A percentile compares a stretch with the other conserved stretches of the same genome.
phyloP scores from a whole-genome alignment of 352 stramenopile genomes.

The Saprolegnia parasitica region DNA sequence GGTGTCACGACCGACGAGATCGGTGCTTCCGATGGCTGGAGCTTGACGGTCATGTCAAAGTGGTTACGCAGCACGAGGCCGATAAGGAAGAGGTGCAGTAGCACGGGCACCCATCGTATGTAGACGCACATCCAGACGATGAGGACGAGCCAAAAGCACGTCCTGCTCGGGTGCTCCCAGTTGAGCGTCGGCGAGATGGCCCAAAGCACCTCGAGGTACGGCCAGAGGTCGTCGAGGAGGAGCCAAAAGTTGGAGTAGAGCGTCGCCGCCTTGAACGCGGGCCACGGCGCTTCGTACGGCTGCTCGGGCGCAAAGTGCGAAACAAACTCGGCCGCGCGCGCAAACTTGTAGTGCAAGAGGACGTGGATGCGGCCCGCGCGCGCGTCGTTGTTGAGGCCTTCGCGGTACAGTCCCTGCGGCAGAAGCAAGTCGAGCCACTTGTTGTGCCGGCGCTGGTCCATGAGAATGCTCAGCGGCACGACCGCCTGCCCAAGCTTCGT shows the following conservation, averaged over 20 bases:
- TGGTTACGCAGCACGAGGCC: constrained; percentile 78
- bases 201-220: constrained; percentile 80
- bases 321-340: constrained; percentile 75
- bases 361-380: constrained; percentile 77
- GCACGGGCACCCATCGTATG: constrained; percentile 73
- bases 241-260: constrained; percentile 87
- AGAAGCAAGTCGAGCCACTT: constrained; percentile 82
- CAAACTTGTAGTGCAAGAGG: constrained; percentile 84
- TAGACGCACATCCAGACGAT: constrained; percentile 80
- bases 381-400: constrained; percentile 76
- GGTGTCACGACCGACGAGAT: neutral
- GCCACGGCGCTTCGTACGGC: constrained; percentile 69
- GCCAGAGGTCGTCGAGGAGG: constrained; percentile 75
- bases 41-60: constrained; percentile 41
- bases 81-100: constrained; percentile 74
- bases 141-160: constrained; percentile 78
- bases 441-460: constrained; percentile 83
- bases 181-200: constrained; percentile 78
- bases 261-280: constrained; percentile 72
- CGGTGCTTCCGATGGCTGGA: neutral
- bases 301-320: constrained; percentile 76
- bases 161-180: constrained; percentile 77
- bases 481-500: constrained; percentile 78
- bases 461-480: constrained; percentile 69
- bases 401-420: constrained; percentile 71